phyloP scores from a whole-genome alignment of 2,329 filamentous ascomycete species.

The Dothistroma septosporum region DNA sequence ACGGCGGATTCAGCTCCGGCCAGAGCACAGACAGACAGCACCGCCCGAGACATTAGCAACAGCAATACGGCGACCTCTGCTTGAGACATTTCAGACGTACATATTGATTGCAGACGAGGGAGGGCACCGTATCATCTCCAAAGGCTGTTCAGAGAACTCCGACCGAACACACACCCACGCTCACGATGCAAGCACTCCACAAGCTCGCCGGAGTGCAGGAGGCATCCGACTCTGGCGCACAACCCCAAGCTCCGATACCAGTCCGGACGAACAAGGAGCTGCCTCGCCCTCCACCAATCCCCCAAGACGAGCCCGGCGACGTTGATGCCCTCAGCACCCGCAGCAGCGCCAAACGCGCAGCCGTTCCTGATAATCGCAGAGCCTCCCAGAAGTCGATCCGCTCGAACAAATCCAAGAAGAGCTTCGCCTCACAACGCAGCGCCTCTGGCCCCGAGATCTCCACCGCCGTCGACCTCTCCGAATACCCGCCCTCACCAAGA shows the following conservation, averaged over 20 bases:
- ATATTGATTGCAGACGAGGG: background rate
- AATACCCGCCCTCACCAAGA: slow-evolving; percentile 5
- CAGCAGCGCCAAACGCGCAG: slow-evolving; percentile 23
- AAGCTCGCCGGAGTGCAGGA: slow-evolving; percentile 34
- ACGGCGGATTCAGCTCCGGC: background rate
- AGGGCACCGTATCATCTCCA: background rate
- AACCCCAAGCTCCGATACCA: slow-evolving; percentile 16
- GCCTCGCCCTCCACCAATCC: slow-evolving; percentile 26
- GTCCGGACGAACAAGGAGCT: slow-evolving; percentile 11
- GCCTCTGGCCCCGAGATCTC: background rate
- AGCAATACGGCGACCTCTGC: background rate
- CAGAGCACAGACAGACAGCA: background rate
- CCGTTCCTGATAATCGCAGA: slow-evolving; percentile 32
- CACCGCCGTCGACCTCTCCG: slow-evolving; percentile 7
- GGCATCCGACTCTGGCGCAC: slow-evolving; percentile 22
- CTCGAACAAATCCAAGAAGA: slow-evolving; percentile 11
- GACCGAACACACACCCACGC: background rate
- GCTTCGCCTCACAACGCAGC: slow-evolving; percentile 5
- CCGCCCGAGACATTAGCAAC: background rate
- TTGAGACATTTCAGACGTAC: background rate
- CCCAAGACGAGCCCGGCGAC: slow-evolving; percentile 18
- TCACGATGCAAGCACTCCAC: slow-evolving; percentile 34
- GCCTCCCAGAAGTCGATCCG: slow-evolving; percentile 28
- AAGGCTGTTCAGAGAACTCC: background rate
- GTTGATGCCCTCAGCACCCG: slow-evolving; percentile 11